phyloP scores from a whole-genome alignment of 2,329 filamentous ascomycete species.

The Geoglossum cookeanum region DNA sequence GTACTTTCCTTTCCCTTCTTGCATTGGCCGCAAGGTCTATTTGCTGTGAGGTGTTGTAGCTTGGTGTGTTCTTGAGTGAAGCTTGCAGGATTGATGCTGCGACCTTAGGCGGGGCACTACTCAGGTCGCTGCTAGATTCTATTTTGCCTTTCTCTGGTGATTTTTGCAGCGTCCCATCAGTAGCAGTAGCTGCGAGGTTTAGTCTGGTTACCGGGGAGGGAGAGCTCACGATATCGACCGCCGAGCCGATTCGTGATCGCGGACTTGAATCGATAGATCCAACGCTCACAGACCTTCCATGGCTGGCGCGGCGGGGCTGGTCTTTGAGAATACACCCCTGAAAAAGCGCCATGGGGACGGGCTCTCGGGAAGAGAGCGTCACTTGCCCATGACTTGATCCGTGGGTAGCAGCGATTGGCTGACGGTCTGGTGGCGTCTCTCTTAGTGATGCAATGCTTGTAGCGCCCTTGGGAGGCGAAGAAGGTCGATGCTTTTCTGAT shows the following conservation, averaged over 20 bases:
- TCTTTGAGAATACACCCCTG: neutral
- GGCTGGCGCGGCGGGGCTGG: constrained; percentile 9
- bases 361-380: neutral
- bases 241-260: constrained; percentile 6
- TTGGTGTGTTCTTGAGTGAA: constrained; percentile 35
- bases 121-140: constrained; percentile 7
- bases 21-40: constrained; percentile 73
- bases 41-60: constrained; percentile 32
- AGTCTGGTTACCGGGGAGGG: constrained; percentile 18
- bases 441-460: constrained; percentile 1
- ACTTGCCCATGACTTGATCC: neutral
- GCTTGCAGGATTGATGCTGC: constrained; percentile 18
- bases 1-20: constrained; percentile 77
- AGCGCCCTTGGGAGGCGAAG: constrained; percentile 11
- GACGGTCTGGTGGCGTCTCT: neutral
- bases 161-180: constrained; percentile 19
- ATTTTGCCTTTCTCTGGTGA: constrained; percentile 11
- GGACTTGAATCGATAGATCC: constrained; percentile 27
- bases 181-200: constrained; percentile 26
- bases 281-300: constrained; percentile 23
- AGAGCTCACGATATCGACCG: constrained; percentile 12
- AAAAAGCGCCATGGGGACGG: neutral
- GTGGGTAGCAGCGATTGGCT: neutral
- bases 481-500: constrained; percentile 9
- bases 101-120: neutral